Base-by-base conservation (phyloP, 495 filamentous ascomycete species). In the Aspergillus leporis region DNA sequence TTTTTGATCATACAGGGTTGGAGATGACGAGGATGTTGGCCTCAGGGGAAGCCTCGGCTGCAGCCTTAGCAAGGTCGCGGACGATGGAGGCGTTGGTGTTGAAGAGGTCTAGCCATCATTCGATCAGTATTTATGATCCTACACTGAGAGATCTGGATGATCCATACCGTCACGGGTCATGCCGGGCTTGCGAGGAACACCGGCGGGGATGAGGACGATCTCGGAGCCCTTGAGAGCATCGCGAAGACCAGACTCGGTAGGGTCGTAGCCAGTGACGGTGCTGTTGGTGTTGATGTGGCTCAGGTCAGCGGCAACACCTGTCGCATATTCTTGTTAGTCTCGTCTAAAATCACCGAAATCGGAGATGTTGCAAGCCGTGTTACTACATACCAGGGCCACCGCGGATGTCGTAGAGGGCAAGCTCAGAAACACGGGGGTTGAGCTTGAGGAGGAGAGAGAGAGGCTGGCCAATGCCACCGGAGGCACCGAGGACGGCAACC, bases 81-180 rank as follows among this genome's bases (percentile, higher is more conserved):
- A 98, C 94, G 71, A 98, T 98, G 64, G 92, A 96, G 75, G 95
- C 94, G 77, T 98, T 98, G 83, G 93, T 98, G 84, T 98, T 98
- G 90, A 98, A 98, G 55, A 98, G 90, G 72, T 98, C 92, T 87
- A 53, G 23, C 6, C 16, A 32, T 1, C 9, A 30, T 61, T 34
- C 41, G 23, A 32, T 43, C 14, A 47, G 41, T 32, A 22, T 34
- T 21, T 38, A n/a, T 7, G 3, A 18, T 50, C 23, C 23, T 46
- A n/a, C 18, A 31, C 25, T n/a, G 28, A 23, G 16, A n/a, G 3
- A 19, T 40, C 31, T 9, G 19, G 19, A 45, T 48, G 25, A 38
- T 18, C 31, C 68, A 31, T 79, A 87, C 85, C 88, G 80, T 98
- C 94, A 81, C 94, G 92, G 80, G 90, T 95, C 94, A 98, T 98